Evolutionary conservation across 495 filamentous ascomycete genomes (phyloP).

Genomic region (Cetradonia linearis): DNA sequence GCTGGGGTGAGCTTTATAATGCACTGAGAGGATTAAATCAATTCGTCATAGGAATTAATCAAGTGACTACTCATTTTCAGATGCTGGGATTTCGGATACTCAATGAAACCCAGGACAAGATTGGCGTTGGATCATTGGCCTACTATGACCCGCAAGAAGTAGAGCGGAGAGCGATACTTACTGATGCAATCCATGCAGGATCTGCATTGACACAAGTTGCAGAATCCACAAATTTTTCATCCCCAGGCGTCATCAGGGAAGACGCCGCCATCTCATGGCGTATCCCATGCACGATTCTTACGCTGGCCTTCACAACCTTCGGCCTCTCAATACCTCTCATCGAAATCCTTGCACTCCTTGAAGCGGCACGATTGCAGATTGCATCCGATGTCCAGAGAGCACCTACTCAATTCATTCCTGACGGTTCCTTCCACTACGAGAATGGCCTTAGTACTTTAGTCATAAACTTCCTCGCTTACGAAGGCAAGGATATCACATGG

Average conservation of each 20-base stretch:
- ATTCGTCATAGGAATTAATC: background rate
- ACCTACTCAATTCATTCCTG: background rate
- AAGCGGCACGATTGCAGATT: background rate
- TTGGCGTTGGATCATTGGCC: slow-evolving; percentile 9
- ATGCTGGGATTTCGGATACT: slow-evolving; percentile 2
- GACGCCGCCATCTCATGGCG: background rate
- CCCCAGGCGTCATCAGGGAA: too few species aligned
- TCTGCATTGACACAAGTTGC: background rate
- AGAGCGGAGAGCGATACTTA: background rate
- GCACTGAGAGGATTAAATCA: background rate
- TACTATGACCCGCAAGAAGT: background rate
- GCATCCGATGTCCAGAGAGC: background rate
- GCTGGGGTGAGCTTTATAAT: slow-evolving; percentile 1
- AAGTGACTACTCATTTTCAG: background rate
- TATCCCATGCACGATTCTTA: background rate
- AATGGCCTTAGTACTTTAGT: background rate
- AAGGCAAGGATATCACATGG: background rate
- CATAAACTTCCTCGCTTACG: background rate
- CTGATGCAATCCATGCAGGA: background rate
- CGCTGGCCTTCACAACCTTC: background rate
- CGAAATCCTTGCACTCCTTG: background rate
- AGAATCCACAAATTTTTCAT: background rate
- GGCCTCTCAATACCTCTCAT: background rate
- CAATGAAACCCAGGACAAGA: background rate
- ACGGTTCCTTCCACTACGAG: background rate